These are phyloP conservation scores for Neurospora tetraspora DNA, from an alignment of 495 filamentous ascomycete species.

Conservation along the genomic window DNA sequence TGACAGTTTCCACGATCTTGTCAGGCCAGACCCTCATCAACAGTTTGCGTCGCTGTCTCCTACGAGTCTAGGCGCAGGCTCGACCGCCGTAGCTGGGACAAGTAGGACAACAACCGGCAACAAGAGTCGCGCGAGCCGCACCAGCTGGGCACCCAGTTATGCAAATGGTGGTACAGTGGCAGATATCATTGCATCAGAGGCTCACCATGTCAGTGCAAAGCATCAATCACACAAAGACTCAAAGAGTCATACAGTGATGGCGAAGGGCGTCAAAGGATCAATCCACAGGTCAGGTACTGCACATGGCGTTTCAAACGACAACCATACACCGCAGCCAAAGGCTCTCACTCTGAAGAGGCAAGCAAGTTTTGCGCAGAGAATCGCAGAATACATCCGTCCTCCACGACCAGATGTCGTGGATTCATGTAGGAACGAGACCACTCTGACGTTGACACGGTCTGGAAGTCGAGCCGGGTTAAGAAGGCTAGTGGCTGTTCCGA, in stretches of 20 bases:
- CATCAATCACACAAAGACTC: background rate
- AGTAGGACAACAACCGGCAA: background rate
- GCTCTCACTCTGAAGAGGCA: conserved; percentile 9
- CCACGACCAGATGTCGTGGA: background rate
- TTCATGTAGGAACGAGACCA: background rate
- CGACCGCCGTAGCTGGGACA: conserved; percentile 1
- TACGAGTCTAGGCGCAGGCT: background rate
- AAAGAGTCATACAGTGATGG: background rate
- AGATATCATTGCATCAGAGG: background rate
- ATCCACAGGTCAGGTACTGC: background rate
- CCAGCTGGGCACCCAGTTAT: conserved; percentile 11
- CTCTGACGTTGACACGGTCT: background rate
- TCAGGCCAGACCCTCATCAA: conserved; percentile 14
- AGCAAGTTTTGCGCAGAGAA: conserved; percentile 16
- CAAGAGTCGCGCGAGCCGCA: conserved; percentile 2
- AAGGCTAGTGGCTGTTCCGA: background rate
- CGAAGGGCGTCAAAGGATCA: background rate
- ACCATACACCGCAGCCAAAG: conserved; percentile 1
- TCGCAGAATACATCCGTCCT: conserved; percentile 22
- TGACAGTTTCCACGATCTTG: background rate
- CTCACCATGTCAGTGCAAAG: background rate
- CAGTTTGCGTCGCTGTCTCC: conserved; percentile 7
- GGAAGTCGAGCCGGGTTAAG: background rate
- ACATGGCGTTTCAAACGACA: background rate
- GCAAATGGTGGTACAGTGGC: background rate